phyloP scores from a whole-genome alignment of 192 early-diverging fungal species.

The Gamsiella multidivaricata region DNA sequence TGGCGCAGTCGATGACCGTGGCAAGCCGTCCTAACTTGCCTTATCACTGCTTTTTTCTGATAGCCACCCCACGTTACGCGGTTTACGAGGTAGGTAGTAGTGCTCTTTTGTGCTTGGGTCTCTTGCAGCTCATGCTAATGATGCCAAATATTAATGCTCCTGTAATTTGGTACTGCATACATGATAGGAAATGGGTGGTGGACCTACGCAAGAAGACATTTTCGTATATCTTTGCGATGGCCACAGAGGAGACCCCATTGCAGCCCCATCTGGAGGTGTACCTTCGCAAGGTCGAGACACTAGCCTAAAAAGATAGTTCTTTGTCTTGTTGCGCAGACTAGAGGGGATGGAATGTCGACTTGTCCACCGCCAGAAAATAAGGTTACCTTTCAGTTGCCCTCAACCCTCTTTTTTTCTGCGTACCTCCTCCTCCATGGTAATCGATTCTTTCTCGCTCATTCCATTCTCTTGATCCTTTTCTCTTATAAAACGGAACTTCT shows the following conservation, averaged over 20 bases:
- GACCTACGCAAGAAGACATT: constrained; percentile 29
- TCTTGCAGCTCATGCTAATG: no score
- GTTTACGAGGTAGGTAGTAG: constrained; percentile 25
- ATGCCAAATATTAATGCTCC: no score
- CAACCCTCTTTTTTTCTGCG: no score
- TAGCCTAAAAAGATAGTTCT: background rate
- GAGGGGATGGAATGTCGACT: no score
- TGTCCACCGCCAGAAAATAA: no score
- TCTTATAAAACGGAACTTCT: background rate
- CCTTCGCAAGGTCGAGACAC: constrained; percentile 13
- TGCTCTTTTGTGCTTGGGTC: no score
- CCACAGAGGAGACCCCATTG: constrained; percentile 28
- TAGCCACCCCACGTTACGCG: constrained; percentile 39
- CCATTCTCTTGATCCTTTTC: background rate
- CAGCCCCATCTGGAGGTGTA: constrained; percentile 25
- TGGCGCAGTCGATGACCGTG: background rate
- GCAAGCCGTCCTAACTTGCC: background rate
- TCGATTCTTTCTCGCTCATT: no score
- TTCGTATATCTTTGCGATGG: constrained; percentile 36
- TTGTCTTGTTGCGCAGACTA: no score
- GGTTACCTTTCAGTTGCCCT: no score
- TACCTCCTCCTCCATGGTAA: no score
- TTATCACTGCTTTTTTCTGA: background rate
- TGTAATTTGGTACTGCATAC: no score
- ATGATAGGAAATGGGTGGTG: constrained; percentile 29